phyloP scores from a whole-genome alignment of 257 asterid species.

The Dorcoceras hygrometricum region DNA sequence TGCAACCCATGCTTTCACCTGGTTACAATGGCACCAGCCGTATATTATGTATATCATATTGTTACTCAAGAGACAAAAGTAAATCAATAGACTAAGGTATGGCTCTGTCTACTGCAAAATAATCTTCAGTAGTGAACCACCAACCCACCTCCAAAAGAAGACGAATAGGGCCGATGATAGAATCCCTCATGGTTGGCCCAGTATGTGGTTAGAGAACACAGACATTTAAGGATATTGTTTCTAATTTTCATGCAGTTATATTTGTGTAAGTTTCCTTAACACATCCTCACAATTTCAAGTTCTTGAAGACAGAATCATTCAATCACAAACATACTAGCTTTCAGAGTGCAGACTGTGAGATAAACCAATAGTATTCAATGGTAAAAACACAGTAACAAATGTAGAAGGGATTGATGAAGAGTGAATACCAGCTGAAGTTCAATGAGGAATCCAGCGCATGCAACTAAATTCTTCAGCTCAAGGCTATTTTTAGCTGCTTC shows the following conservation, averaged over 20 bases:
- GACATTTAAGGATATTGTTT: conserved; percentile 11
- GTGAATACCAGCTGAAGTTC: conserved; percentile 79
- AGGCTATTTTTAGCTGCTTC: conserved; percentile 62
- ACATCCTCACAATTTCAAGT: not conserved
- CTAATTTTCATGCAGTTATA: conserved; percentile 15
- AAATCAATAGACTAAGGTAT: conserved; percentile 5
- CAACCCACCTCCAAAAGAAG: not conserved
- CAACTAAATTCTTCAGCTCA: conserved; percentile 80
- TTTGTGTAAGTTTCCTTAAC: not conserved
- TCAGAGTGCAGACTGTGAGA: conserved; percentile 17
- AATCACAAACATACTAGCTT: conserved; percentile 9
- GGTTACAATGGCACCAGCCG: conserved; percentile 29
- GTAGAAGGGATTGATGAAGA: conserved; percentile 10
- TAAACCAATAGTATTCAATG: conserved; percentile 5
- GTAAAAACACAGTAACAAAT: conserved; percentile 3
- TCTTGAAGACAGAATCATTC: conserved; percentile 1
- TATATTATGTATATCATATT: not conserved
- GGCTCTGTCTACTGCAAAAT: conserved; percentile 9
- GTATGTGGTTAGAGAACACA: not conserved
- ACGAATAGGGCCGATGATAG: conserved; percentile 10
- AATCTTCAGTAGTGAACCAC: conserved; percentile 6
- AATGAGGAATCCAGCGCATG: conserved; percentile 71
- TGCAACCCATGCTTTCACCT: conserved; percentile 94
- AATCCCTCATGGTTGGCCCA: conserved; percentile 14
- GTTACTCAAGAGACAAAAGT: conserved; percentile 13